Evolutionary conservation across 2,329 filamentous ascomycete genomes (phyloP).

Genomic region (Daldinia sp.): DNA sequence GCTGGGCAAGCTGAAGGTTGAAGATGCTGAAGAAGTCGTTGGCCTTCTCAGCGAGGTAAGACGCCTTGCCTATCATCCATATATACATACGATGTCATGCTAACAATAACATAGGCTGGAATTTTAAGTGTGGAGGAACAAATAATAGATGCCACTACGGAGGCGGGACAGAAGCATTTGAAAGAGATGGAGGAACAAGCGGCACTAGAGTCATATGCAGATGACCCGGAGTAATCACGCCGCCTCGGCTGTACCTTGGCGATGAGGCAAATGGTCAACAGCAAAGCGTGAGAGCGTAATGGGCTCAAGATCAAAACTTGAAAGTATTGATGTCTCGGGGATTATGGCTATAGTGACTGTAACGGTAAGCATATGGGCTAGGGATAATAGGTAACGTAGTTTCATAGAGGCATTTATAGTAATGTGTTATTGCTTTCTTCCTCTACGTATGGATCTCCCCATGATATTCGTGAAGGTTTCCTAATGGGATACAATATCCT

Average conservation of each 20-base stretch:
- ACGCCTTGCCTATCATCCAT: constrained; percentile 28
- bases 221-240: constrained; percentile 53
- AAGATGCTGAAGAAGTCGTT: constrained; percentile 86
- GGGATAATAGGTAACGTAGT: background rate
- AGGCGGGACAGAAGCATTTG: constrained; percentile 80
- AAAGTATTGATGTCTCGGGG: background rate
- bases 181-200: constrained; percentile 75
- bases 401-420: constrained; percentile 1
- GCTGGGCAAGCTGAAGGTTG: constrained; percentile 85
- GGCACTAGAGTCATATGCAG: constrained; percentile 48
- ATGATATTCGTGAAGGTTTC: background rate
- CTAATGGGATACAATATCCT: background rate
- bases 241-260: background rate
- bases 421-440: background rate
- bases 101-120: constrained; percentile 64
- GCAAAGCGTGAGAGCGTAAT: background rate
- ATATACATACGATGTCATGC: constrained; percentile 48
- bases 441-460: background rate
- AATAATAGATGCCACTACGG: constrained; percentile 93
- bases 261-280: background rate
- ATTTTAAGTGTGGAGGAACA: constrained; percentile 92
- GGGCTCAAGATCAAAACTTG: background rate
- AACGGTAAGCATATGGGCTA: background rate
- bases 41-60: constrained; percentile 76
- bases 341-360: background rate